phyloP scores from a whole-genome alignment of 139 green algal genomes.

The Micractinium conductrix region DNA sequence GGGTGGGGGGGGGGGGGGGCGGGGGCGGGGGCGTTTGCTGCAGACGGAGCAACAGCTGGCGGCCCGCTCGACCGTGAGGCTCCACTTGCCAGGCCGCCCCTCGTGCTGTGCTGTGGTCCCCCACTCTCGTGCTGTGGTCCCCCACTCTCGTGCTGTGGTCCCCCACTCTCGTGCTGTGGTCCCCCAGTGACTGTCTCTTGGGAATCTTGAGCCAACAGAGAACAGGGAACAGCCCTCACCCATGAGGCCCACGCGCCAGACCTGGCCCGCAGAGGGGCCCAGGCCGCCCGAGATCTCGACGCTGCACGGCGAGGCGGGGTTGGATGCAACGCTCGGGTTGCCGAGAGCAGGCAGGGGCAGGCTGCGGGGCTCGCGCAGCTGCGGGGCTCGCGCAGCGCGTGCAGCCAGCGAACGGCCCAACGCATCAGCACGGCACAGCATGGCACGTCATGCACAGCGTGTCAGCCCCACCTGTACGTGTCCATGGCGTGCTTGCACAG shows the following conservation, averaged over 20 bases:
- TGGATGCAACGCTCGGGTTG: too few species aligned
- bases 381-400: too few species aligned
- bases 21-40: neutral
- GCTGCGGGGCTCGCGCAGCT: too few species aligned
- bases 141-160: neutral
- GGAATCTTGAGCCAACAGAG: neutral
- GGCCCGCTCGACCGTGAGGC: too few species aligned
- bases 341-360: too few species aligned
- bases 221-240: conserved; percentile 15
- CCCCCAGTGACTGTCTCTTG: neutral
- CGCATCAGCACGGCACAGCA: too few species aligned
- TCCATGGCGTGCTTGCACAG: conserved; percentile 88
- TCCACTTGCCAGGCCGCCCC: too few species aligned
- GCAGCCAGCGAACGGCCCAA: too few species aligned
- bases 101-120: neutral
- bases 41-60: neutral
- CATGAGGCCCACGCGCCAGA: conserved; percentile 68
- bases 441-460: too few species aligned
- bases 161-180: neutral
- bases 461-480: too few species aligned
- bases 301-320: too few species aligned
- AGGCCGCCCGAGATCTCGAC: conserved; percentile 81
- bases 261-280: conserved; percentile 79
- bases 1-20: neutral
- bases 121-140: too few species aligned